Conservation (phyloP, 495 filamentous ascomycete species). For the Neurospora sp. region DNA sequence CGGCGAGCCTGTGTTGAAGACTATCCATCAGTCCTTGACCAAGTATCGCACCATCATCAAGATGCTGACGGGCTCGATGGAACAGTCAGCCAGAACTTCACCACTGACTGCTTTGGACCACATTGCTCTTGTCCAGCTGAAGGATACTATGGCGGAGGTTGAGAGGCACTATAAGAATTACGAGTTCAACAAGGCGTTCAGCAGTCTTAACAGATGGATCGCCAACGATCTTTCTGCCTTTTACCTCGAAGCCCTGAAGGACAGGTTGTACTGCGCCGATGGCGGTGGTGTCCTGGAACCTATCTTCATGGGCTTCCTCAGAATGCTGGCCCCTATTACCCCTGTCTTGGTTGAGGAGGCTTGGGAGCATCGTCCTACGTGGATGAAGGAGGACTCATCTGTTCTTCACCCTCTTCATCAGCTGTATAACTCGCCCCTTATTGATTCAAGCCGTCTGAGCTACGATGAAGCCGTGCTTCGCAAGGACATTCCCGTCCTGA, state of each 20-base stretch:
- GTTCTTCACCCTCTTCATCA: constrained; percentile 31
- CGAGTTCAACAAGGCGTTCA: constrained; percentile 74
- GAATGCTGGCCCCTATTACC: constrained; percentile 70
- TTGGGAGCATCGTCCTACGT: constrained; percentile 63
- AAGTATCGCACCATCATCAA: constrained; percentile 84
- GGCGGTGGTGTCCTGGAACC: constrained; percentile 57
- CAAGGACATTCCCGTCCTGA: constrained; percentile 47
- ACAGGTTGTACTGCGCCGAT: constrained; percentile 74
- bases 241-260: constrained; percentile 88
- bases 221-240: constrained; percentile 78
- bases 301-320: constrained; percentile 59
- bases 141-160: constrained; percentile 49
- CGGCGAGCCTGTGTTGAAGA: constrained; percentile 60
- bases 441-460: constrained; percentile 23
- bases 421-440: constrained; percentile 29
- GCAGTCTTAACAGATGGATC: constrained; percentile 66
- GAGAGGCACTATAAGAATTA: constrained; percentile 53
- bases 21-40: constrained; percentile 62
- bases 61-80: constrained; percentile 73
- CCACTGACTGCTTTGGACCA: constrained; percentile 50
- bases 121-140: constrained; percentile 68
- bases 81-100: constrained; percentile 42
- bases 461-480: constrained; percentile 22
- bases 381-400: constrained; percentile 41
- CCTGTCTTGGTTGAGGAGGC: constrained; percentile 82